phyloP scores from a whole-genome alignment of 768 basidiomycete species.

The Pholiota molesta region DNA sequence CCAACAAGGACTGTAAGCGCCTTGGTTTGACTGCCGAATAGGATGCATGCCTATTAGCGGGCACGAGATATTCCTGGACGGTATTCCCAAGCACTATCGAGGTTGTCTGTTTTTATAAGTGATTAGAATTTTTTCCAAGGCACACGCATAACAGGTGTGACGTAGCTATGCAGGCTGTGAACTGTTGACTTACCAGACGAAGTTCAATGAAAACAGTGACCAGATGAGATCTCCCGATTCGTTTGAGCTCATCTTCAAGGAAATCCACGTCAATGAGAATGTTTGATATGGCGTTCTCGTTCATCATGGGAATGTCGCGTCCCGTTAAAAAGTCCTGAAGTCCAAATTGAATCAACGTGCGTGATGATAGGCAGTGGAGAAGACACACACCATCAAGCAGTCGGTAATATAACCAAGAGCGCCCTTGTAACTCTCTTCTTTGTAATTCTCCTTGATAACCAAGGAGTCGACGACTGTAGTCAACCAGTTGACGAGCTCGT shows the following conservation, averaged over 20 bases:
- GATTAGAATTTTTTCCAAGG: slow-evolving; percentile 5
- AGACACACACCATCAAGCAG: slow-evolving; percentile 76
- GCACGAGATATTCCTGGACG: slow-evolving; percentile 80
- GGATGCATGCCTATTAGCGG: slow-evolving; percentile 66
- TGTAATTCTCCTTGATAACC: slow-evolving; percentile 80
- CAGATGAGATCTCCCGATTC: slow-evolving; percentile 73
- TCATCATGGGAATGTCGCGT: slow-evolving; percentile 74
- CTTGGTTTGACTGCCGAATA: slow-evolving; percentile 72
- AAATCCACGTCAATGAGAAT: slow-evolving; percentile 86
- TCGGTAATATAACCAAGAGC: slow-evolving; percentile 89
- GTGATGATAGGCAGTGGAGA: background rate
- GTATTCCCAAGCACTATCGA: slow-evolving; percentile 74
- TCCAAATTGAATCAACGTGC: background rate
- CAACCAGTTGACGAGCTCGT: slow-evolving; percentile 95
- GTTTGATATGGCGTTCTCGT: slow-evolving; percentile 88
- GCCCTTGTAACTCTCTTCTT: slow-evolving; percentile 86
- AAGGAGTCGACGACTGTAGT: slow-evolving; percentile 94
- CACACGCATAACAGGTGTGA: background rate
- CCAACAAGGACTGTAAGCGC: slow-evolving; percentile 71
- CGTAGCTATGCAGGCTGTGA: background rate
- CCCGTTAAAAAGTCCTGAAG: slow-evolving; percentile 77
- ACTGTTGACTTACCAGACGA: slow-evolving; percentile 56
- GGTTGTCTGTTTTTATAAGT: slow-evolving; percentile 50
- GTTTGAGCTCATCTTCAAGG: slow-evolving; percentile 82
- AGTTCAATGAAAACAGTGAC: slow-evolving; percentile 78